phyloP scores from a whole-genome alignment of 805 yeast genomes.

The Metschnikowia corniflorae region DNA sequence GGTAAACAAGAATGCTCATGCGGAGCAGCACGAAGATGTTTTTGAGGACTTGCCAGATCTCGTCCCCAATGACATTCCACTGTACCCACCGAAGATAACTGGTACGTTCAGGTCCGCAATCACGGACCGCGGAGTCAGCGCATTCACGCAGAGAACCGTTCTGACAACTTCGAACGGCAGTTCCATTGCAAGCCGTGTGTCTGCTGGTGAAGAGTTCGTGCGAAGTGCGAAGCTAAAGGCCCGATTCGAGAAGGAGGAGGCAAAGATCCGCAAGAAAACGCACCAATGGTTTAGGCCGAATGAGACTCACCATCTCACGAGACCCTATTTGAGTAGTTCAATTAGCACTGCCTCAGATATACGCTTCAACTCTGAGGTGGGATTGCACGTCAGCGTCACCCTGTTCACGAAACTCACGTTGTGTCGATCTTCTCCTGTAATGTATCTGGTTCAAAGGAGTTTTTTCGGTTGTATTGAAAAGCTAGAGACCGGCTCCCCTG shows the following conservation, averaged over 20 bases:
- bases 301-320: constrained; percentile 26
- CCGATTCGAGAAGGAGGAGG: constrained; percentile 34
- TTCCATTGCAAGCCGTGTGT: constrained; percentile 9
- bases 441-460: too few relatives aligned
- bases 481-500: too few relatives aligned
- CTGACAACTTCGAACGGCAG: constrained; percentile 27
- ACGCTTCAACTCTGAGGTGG: too few relatives aligned
- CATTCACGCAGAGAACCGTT: constrained; percentile 35
- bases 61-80: constrained; percentile 22
- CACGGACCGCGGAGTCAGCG: constrained; percentile 30
- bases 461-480: too few relatives aligned
- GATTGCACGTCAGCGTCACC: too few relatives aligned
- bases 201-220: constrained; percentile 13
- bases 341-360: too few relatives aligned
- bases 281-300: constrained; percentile 36
- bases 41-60: constrained; percentile 50
- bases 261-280: constrained; percentile 30
- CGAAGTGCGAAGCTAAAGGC: constrained; percentile 28
- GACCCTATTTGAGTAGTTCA: too few relatives aligned
- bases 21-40: constrained; percentile 34
- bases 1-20: constrained; percentile 45
- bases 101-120: neutral
- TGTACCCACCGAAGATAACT: constrained; percentile 10
- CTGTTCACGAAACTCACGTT: too few relatives aligned
- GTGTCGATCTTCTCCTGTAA: too few relatives aligned